Evolutionary conservation across 495 filamentous ascomycete species (phyloP).

Genomic region (Lindgomyces ingoldianus): DNA sequence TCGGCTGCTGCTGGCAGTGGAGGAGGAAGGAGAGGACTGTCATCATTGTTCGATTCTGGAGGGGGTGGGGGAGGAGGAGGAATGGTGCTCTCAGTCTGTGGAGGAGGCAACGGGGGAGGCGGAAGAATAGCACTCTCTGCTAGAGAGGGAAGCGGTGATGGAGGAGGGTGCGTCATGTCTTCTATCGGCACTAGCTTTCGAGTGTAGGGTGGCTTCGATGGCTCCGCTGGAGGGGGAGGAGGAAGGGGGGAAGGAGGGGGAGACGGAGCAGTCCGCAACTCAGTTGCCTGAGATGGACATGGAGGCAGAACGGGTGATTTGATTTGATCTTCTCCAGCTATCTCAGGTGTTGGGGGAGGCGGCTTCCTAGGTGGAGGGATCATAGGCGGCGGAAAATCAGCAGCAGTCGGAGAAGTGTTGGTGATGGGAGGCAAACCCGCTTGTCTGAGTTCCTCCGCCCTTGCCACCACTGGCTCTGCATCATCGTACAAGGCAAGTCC

Average conservation of each 20-base stretch:
- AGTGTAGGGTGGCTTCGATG: no score
- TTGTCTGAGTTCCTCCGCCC: conserved; percentile 28
- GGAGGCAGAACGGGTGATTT: no score
- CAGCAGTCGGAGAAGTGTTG: conserved; percentile 24
- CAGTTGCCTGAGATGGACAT: no score
- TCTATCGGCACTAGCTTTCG: no score
- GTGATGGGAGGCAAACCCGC: conserved; percentile 31
- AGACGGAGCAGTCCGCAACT: no score
- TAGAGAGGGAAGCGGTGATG: no score
- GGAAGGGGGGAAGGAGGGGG: no score
- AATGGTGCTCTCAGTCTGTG: conserved; percentile 11
- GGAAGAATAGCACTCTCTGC: no score
- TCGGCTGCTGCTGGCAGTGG: no score
- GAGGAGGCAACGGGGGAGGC: not conserved
- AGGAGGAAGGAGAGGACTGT: not conserved
- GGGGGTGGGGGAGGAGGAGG: no score
- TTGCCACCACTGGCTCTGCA: conserved; percentile 49
- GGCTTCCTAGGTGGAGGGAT: conserved; percentile 29
- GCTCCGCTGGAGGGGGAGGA: no score
- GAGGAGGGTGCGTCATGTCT: no score
- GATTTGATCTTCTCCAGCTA: not conserved
- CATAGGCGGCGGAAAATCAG: conserved; percentile 35
- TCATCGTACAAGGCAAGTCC: conserved; percentile 59
- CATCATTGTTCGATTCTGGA: not conserved
- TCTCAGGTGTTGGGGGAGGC: conserved; percentile 19